Evolutionary conservation across 129 eudicot species (phyloP), one percentile per base, ranked within the genome.

Genomic region (Lactuca saligna): DNA sequence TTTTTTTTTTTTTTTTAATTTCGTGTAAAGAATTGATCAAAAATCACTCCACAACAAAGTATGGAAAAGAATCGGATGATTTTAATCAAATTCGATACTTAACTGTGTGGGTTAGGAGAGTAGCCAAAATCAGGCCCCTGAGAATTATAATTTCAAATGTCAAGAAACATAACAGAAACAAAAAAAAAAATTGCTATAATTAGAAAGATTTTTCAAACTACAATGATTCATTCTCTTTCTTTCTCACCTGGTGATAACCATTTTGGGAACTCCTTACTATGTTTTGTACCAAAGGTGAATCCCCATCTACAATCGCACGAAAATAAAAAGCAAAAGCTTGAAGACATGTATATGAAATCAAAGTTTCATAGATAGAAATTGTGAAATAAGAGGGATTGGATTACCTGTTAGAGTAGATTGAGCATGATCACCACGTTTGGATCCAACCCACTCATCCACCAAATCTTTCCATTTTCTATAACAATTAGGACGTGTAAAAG

Each of bases 371-470:
- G 29, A 25, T 25, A n/a, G 1, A 46, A 46, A 3, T 3, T 46
- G 12, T 46, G 5, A 46, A 4, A 46, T 10, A 3, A 46, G 12
- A 3, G 2, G 38, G 6, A 4, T 3, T 4, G 38, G 14, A 10
- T 72, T 84, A 91, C 96, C 96, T 38, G 83, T 82, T 33, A 82
- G 78, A 73, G 78, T 74, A 60, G 90, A 60, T 8, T 81, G 80
- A 46, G 81, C 79, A 46, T 35, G 61, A 37, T 65, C 82, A 12
- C 84, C 81, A 32, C 71, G 82, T 78, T 83, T 82, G 0, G 78
- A 76, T 76, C 81, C 91, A 42, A 89, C 98, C 98, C 98, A 92
- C 68, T 92, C 95, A 73, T 92, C 98, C 64, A 92, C 98, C 73
- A 91, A 81, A 54, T 89, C 95, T 75, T 89, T 92, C 96, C 98